Evolutionary conservation across 2,329 filamentous ascomycete species (phyloP), one percentile per base, ranked within the genome.

Genomic region (Xylariaceae sp.): DNA sequence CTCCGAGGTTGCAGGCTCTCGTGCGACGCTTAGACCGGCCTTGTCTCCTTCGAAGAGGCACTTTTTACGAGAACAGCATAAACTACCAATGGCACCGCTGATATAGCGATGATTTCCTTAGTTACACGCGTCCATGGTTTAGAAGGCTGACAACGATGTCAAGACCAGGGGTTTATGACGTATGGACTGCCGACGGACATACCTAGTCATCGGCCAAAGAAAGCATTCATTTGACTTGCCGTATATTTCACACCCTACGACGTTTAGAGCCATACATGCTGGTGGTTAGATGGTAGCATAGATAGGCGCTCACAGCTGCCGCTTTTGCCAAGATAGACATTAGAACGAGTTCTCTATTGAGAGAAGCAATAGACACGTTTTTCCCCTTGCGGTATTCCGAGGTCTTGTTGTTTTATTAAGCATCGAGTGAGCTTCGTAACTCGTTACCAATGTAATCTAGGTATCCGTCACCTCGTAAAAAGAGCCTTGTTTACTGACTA

Each of bases 391-490:
- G 22, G 43, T 19, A 49, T 49, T 51, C 17, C 34, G 45, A 41
- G 13, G 31, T 39, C 28, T 53, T 43, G 45, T 45, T 55, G 44
- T 51, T 49, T 51, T 31, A 19, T 31, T 47, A 51, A 17, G 40
- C 22, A 28, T 28, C 4, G 22, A 28, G 40, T 18, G 52, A 55
- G 49, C 31, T 42, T 54, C 43, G 31, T 56, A 42, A 51, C 46
- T 56, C 52, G 49, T 57, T 45, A 57, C 45, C 53, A 51, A 36
- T 42, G 45, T 57, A 47, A 49, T 58, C 53, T 57, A 58, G 50
- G 39, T 36, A 53, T 50, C 17, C 22, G 42, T 31, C 46, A 39
- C 34, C 44, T 51, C 31, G 33, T 18, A 42, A 45, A 50, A 28
- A 38, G 19, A 33, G 17, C 13, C 34, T 41, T 28, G 16, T 33